Percentiles rank a stretch among this genome's conserved stretches.
phyloP scores from a whole-genome alignment of 1,284 basidiomycete species.

The Sphaerobolus stellatus region DNA sequence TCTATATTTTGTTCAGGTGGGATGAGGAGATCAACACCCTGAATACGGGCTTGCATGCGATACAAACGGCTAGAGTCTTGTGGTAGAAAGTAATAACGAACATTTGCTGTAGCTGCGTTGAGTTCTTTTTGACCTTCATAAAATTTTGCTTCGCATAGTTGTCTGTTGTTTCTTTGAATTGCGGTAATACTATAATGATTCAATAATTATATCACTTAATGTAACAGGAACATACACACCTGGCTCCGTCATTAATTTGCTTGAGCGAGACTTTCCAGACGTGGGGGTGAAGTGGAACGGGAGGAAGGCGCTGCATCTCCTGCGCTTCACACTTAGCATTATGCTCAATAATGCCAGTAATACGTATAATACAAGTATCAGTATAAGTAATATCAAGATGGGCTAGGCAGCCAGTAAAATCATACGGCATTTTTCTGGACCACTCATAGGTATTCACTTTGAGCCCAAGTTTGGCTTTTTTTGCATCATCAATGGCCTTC shows the following conservation, averaged over 20 bases:
- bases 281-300: conserved; percentile 31
- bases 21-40: conserved; percentile 23
- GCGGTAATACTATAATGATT: conserved; percentile 13
- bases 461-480: background rate
- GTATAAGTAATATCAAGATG: conserved; percentile 31
- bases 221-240: conserved; percentile 9
- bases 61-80: conserved; percentile 25
- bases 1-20: conserved; percentile 24
- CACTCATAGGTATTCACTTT: background rate
- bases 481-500: background rate
- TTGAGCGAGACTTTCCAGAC: conserved; percentile 29
- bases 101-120: conserved; percentile 12
- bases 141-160: background rate
- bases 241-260: conserved; percentile 27
- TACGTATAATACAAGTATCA: conserved; percentile 5
- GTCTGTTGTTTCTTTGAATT: conserved; percentile 15
- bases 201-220: conserved; percentile 3
- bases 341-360: conserved; percentile 27
- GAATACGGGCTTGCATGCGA: conserved; percentile 17
- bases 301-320: conserved; percentile 21
- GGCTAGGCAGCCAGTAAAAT: conserved; percentile 27
- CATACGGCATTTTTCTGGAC: background rate
- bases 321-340: conserved; percentile 24
- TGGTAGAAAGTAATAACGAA: conserved; percentile 15
- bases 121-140: conserved; percentile 15